phyloP scores from a whole-genome alignment of 106 monocot genomes.

The Triglochin maritima region DNA sequence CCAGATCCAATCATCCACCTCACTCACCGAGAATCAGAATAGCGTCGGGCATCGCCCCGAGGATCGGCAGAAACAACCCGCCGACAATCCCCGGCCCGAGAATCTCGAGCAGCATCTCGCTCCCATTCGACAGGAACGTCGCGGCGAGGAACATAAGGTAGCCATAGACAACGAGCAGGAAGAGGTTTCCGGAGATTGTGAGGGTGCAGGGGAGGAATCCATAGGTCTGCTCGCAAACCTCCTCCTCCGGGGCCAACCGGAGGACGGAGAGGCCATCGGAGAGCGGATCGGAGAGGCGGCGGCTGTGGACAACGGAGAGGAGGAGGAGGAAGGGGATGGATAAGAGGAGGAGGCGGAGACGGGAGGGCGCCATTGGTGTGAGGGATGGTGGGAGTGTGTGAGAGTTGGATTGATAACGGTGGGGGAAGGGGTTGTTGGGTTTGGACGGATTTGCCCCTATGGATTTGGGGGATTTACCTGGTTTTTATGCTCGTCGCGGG shows the following conservation, averaged over 20 bases:
- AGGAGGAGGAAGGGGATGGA: constrained; percentile 2
- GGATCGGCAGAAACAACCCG: constrained; percentile 73
- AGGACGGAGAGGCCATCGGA: constrained; percentile 7
- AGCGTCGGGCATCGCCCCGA: constrained; percentile 78
- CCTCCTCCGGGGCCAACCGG: constrained; percentile 5
- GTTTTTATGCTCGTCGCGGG: no score
- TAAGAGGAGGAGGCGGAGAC: background rate
- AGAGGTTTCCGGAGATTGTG: constrained; percentile 55
- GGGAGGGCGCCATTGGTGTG: background rate
- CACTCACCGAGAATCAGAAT: constrained; percentile 60
- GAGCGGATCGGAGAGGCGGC: background rate
- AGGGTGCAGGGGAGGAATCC: constrained; percentile 79
- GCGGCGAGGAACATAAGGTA: constrained; percentile 83
- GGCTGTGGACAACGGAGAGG: background rate
- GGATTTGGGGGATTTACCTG: no score
- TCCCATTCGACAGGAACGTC: constrained; percentile 65
- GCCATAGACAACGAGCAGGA: constrained; percentile 61
- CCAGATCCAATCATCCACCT: background rate
- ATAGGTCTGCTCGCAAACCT: constrained; percentile 62
- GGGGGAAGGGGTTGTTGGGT: no score
- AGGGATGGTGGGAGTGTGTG: background rate
- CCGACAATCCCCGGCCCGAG: constrained; percentile 86
- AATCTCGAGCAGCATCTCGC: constrained; percentile 68
- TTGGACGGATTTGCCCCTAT: no score
- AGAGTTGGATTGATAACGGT: no score